These are phyloP conservation scores for Zanthoxylum bungeanum DNA, from an alignment of 345 rosid genomes.

Conservation along the genomic window DNA sequence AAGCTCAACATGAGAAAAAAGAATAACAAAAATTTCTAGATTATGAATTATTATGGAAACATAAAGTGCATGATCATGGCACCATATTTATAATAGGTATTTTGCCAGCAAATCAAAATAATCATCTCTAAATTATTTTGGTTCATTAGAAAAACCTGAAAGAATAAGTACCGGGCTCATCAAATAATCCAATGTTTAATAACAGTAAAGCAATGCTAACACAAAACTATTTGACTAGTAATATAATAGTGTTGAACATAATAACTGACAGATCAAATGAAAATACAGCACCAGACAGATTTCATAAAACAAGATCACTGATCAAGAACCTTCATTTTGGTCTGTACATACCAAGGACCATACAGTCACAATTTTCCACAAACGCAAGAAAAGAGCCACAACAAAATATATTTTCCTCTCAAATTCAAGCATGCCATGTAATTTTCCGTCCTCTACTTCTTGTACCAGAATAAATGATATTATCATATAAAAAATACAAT, in stretches of 20 bases:
- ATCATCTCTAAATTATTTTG: neutral
- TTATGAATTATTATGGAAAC: neutral
- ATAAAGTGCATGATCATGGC: neutral
- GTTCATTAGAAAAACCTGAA: neutral
- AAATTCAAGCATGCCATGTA: neutral
- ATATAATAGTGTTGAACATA: neutral
- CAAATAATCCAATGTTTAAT: neutral
- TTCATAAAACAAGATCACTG: neutral
- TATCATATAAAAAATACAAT: neutral
- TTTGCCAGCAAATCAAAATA: neutral
- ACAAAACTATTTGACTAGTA: neutral
- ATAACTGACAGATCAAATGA: neutral
- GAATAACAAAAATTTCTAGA: neutral
- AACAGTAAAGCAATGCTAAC: neutral
- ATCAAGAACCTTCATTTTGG: neutral
- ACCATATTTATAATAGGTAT: neutral
- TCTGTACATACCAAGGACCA: neutral
- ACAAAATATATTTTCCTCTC: neutral
- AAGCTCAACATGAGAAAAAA: constrained; percentile 4
- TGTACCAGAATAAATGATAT: neutral
- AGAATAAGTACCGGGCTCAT: neutral
- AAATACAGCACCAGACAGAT: neutral
- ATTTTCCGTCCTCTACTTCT: neutral
- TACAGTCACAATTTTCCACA: neutral
- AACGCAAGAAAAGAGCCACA: neutral